Percentiles rank a stretch among this genome's conserved stretches.
Conservation (phyloP, 1,139 yeast genomes). For the Blastobotrys buckinghamii region DNA sequence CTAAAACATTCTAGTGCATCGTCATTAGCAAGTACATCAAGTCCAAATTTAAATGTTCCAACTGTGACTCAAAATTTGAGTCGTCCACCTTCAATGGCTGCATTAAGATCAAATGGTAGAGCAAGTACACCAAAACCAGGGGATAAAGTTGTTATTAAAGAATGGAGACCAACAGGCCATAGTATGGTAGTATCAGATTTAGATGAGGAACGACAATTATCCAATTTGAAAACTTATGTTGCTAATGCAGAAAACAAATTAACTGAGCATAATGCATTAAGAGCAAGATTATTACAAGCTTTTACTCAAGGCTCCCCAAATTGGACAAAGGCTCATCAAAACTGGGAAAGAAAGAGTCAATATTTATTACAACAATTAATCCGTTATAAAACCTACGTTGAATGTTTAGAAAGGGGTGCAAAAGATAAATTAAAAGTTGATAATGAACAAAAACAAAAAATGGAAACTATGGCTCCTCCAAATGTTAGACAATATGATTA, state of each 20-base stretch:
- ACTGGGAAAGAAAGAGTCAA: slow-evolving; percentile 33
- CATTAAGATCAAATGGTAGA: slow-evolving; percentile 2
- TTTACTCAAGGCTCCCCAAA: slow-evolving; percentile 27
- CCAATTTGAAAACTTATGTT: slow-evolving; percentile 25
- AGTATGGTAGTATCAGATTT: slow-evolving; percentile 29
- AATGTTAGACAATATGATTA: neutral
- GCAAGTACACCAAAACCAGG: slow-evolving; percentile 20
- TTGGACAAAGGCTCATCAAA: slow-evolving; percentile 27
- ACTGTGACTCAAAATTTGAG: neutral
- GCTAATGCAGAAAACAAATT: slow-evolving; percentile 27
- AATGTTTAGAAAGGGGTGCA: slow-evolving; percentile 20
- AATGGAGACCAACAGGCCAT: slow-evolving; percentile 32
- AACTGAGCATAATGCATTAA: slow-evolving; percentile 27
- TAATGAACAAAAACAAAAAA: neutral
- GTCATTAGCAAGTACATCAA: neutral
- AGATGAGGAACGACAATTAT: slow-evolving; percentile 28
- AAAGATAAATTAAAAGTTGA: neutral
- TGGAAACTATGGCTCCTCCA: neutral
- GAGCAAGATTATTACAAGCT: slow-evolving; percentile 21
- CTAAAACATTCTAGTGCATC: neutral
- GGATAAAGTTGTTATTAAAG: slow-evolving; percentile 25
- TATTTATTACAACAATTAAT: slow-evolving; percentile 30
- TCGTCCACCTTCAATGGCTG: slow-evolving; percentile 3
- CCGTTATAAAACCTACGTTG: slow-evolving; percentile 29
- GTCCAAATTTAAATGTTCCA: neutral